These are phyloP conservation scores for Massariosphaeria phaeospora DNA, from an alignment of 495 filamentous ascomycete genomes.

Conservation along the genomic window DNA sequence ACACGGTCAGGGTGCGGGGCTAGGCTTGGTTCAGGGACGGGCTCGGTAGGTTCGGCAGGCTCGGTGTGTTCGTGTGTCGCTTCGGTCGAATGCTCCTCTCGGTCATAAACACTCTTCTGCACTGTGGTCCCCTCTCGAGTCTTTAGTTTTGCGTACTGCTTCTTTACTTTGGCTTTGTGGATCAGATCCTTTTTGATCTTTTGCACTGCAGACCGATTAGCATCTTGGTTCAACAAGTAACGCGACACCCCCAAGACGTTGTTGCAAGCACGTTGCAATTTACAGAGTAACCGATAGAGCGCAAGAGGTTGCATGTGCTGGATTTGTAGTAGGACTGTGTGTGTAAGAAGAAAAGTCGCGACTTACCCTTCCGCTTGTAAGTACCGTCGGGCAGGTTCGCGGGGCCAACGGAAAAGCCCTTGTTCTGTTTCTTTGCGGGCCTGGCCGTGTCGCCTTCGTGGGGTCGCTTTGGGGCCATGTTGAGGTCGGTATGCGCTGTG, in stretches of 20 bases:
- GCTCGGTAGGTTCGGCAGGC: conserved; percentile 11
- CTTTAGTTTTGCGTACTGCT: conserved; percentile 85
- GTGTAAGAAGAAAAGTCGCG: too few species aligned
- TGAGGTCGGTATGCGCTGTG: too few species aligned
- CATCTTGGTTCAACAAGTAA: background rate
- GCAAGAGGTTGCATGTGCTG: too few species aligned
- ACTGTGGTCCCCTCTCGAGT: conserved; percentile 39
- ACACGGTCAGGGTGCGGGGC: conserved; percentile 70
- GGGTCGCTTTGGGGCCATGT: conserved; percentile 63
- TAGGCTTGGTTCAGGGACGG: conserved; percentile 31
- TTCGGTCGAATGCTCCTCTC: too few species aligned
- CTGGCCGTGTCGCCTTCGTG: conserved; percentile 33
- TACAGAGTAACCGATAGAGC: too few species aligned
- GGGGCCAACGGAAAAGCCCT: conserved; percentile 77
- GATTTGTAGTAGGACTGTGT: too few species aligned
- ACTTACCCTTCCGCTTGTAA: conserved; percentile 89
- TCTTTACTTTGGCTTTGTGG: conserved; percentile 89
- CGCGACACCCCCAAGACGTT: too few species aligned
- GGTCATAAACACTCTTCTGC: conserved; percentile 30
- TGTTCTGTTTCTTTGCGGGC: conserved; percentile 49
- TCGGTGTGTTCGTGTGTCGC: conserved; percentile 4
- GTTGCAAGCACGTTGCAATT: too few species aligned
- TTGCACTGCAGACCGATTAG: conserved; percentile 53
- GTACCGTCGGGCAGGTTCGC: conserved; percentile 90
- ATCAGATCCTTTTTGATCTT: conserved; percentile 91